phyloP scores from a whole-genome alignment of 257 asterid species.

The Solanum sejunctum region DNA sequence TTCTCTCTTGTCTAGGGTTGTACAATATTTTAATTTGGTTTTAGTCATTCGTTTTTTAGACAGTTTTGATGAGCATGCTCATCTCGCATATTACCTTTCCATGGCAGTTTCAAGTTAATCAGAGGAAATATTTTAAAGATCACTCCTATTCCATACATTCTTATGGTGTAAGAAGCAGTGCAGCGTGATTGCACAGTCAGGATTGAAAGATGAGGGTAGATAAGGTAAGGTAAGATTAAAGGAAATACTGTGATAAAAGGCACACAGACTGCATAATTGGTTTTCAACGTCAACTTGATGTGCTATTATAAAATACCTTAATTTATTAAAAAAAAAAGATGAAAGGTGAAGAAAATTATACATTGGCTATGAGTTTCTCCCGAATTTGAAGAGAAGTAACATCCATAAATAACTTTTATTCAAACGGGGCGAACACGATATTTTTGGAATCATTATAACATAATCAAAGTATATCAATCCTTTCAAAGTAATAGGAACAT shows the following conservation, averaged over 20 bases:
- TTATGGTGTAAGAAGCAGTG: neutral
- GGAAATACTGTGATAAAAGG: neutral
- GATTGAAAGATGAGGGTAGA: neutral
- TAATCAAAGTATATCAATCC: neutral
- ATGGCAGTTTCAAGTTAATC: neutral
- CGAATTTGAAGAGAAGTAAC: neutral
- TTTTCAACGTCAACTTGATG: neutral
- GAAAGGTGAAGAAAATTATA: neutral
- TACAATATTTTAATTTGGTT: neutral
- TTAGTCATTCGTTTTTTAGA: neutral
- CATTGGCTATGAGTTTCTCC: neutral
- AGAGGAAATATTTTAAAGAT: neutral
- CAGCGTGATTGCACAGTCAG: neutral
- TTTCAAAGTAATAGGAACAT: conserved; percentile 1
- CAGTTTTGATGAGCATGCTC: neutral
- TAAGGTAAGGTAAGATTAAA: neutral
- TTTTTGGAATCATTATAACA: neutral
- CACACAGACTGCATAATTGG: neutral
- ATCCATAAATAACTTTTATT: neutral
- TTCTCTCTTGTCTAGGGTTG: neutral
- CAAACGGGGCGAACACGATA: neutral
- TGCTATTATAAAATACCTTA: neutral
- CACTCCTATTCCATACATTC: neutral
- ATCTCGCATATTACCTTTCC: neutral
- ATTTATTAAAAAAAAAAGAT: neutral